Base-by-base conservation (phyloP, 371 early-diverging fungal species). In the Conidiobolus coronatus region DNA sequence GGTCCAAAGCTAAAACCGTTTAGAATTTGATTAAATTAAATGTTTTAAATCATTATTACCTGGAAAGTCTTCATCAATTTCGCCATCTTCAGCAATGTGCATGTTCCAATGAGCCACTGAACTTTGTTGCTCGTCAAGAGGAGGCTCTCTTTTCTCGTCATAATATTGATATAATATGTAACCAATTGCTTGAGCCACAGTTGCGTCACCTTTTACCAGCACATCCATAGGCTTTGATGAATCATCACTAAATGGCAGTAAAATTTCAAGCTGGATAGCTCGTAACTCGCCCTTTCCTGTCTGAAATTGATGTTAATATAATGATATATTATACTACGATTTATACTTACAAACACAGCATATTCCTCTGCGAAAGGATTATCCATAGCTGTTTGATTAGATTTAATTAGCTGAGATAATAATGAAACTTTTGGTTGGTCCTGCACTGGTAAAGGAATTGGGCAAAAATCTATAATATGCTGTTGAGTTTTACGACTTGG, bases 41-140 rank as follows among this genome's bases (percentile, higher is more conserved):
- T 17, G 22, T 2, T 52, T 12, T 15, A 14, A 48, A 15, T 11
- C 22, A 14, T 13, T 45, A 40, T 51, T 67, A 83, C 84, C 89
- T 36, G 94, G 94, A 53, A 95, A 75, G 60, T 91, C 93, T 35
- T 91, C 91, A 54, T 95, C 96, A 43, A 93, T 79, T 35, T 73
- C 75, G 14, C 94, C 94, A 66, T 88, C 90, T 55, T 90, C 94
- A 1, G 81, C 89, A 50, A 95, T 88, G 41, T 86, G 64, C 61
- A 93, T 58, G 13, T 71, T 78, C 94, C 94, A 93, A 43, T 69
- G 62, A 1, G 69, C 70, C 11, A 82, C 69, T 44, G 80, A 73
- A 29, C 67, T 72, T 19, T 65, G 54, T 2, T 73, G 64, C 2
- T 63, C 68, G 2, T 77, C 73, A 12, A 91, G 56, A 14, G 58